Evolutionary conservation across 2,329 filamentous ascomycete genomes (phyloP).

Genomic region (Hortaea sp.): DNA sequence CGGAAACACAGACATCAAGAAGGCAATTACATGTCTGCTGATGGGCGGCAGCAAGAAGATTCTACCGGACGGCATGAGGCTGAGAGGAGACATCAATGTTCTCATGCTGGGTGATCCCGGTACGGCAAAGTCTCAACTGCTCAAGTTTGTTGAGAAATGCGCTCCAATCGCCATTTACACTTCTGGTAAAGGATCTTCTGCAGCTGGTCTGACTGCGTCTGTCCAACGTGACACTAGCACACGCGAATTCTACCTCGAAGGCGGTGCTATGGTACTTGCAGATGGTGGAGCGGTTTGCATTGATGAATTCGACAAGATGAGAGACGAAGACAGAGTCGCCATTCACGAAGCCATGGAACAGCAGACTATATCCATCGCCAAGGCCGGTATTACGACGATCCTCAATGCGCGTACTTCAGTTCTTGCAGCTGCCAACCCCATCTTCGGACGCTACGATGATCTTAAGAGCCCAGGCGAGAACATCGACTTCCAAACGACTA

Average conservation of each 20-base stretch:
- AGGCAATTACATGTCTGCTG: conserved; percentile 85
- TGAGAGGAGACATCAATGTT: conserved; percentile 96
- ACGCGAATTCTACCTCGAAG: conserved; percentile 94
- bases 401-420: conserved; percentile 93
- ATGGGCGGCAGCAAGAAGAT: conserved; percentile 97
- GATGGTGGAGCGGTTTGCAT: conserved; percentile 97
- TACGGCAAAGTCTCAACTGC: conserved; percentile 92
- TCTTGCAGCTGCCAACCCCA: conserved; percentile 88
- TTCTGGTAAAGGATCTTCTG: conserved; percentile 94
- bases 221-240: conserved; percentile 89
- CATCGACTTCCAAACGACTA: conserved; percentile 98
- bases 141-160: conserved; percentile 96
- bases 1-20: conserved; percentile 92
- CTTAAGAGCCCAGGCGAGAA: conserved; percentile 97
- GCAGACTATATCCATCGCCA: conserved; percentile 97
- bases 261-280: conserved; percentile 94
- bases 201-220: conserved; percentile 92
- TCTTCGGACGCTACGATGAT: conserved; percentile 96
- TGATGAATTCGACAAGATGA: conserved; percentile 99
- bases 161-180: conserved; percentile 97
- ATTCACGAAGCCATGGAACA: conserved; percentile 99
- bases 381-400: conserved; percentile 96
- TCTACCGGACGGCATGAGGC: conserved; percentile 90
- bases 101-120: conserved; percentile 92
- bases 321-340: conserved; percentile 91